Base-by-base conservation (phyloP, 306 rosid genomes). In the Erythrophleum fordii region DNA sequence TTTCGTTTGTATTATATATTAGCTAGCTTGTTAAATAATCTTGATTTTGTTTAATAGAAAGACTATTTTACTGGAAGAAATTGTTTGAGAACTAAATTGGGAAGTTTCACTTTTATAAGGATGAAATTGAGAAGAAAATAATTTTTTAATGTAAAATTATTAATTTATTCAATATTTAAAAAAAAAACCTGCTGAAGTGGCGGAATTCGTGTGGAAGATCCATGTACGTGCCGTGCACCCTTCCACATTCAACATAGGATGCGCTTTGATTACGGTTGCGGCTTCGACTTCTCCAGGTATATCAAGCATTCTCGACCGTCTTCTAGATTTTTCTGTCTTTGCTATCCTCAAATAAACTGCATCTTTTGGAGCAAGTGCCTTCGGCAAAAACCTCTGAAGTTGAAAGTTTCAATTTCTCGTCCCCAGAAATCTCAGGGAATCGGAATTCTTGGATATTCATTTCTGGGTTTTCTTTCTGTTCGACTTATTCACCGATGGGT, bases 401-500 rank as follows among this genome's bases (percentile, higher is more conserved):
- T 39, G 9, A 22, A 11, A 71, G 12, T 53, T 72, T 51, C 64
- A 22, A 35, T 5, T 72, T 66, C 26, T 22, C 44, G n/a, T 66
- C 25, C 6, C 12, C 2, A 5, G 29, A 25, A 34, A 44, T 34
- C 17, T 2, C 22, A 73, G 56, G 14, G 23, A 42, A 70, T 59
- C 78, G 28, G 3, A 39, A 26, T 28, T 42, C 16, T 8, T 14
- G 18, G 31, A 39, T 16, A 14, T 61, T 17, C 46, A 3, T 42
- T 28, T 29, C 13, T 61, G 71, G n/a, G 70, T 35, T 28, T 41
- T 37, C 29, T 39, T 11, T 49, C 51, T 65, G 20, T 72, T 39
- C 3, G 46, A 18, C n/a, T 20, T 16, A 26, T 49, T 77, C 55
- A 16, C 22, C 52, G 12, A 72, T 85, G 88, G 87, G 87, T 41